phyloP scores from a whole-genome alignment of 2,329 filamentous ascomycete genomes.

The Cyphellophora europaea region DNA sequence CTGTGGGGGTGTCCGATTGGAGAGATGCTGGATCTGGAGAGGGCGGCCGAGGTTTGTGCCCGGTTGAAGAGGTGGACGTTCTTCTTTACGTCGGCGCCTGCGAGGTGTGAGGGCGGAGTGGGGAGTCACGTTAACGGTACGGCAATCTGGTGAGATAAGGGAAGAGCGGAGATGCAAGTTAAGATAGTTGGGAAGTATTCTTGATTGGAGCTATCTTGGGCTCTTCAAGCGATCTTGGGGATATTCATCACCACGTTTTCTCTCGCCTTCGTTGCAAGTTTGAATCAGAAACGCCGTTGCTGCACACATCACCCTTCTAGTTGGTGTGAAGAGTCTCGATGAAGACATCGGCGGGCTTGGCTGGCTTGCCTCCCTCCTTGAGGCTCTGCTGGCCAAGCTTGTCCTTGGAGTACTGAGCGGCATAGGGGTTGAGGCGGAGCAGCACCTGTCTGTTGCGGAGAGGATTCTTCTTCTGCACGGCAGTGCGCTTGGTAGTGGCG shows the following conservation, averaged over 20 bases:
- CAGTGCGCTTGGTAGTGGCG: slow-evolving; percentile 76
- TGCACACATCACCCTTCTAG: slow-evolving; percentile 24
- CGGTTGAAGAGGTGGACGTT: slow-evolving; percentile 29
- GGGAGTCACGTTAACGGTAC: slow-evolving; percentile 34
- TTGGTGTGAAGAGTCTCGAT: slow-evolving; percentile 41
- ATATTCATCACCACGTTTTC: neutral
- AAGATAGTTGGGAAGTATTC: neutral
- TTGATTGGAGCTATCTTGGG: neutral
- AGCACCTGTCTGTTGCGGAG: slow-evolving; percentile 98
- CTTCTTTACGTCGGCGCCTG: slow-evolving; percentile 33
- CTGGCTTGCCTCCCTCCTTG: slow-evolving; percentile 50
- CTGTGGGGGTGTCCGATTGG: slow-evolving; percentile 37
- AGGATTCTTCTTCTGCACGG: slow-evolving; percentile 99
- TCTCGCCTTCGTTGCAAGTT: neutral
- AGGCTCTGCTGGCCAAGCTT: slow-evolving; percentile 66
- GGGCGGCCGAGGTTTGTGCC: slow-evolving; percentile 25
- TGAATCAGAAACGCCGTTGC: neutral
- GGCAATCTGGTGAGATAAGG: slow-evolving; percentile 27
- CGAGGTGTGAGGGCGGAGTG: slow-evolving; percentile 32
- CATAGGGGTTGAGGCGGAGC: slow-evolving; percentile 98
- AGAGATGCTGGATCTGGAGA: slow-evolving; percentile 37
- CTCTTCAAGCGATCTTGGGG: neutral
- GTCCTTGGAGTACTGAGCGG: slow-evolving; percentile 77
- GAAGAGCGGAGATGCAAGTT: neutral
- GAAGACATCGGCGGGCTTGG: slow-evolving; percentile 45